phyloP scores from a whole-genome alignment of 2,329 filamentous ascomycete genomes.

The Coniochaeta sp. region DNA sequence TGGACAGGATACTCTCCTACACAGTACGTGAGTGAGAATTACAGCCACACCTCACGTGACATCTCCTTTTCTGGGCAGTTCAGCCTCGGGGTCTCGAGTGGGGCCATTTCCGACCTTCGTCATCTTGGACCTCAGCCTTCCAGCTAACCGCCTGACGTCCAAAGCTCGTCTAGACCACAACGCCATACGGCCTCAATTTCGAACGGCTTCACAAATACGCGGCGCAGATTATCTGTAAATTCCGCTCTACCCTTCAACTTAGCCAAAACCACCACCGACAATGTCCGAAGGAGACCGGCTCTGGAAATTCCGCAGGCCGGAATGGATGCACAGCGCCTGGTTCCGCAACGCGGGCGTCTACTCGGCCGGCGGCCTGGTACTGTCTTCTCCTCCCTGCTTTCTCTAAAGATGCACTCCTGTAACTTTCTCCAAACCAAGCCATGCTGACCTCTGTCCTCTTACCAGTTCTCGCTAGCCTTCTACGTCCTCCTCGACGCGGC shows the following conservation, averaged over 20 bases:
- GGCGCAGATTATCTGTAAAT: not conserved
- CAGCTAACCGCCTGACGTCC: not conserved
- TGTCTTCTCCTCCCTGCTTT: conserved; percentile 18
- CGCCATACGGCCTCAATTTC: not conserved
- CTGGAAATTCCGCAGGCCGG: conserved; percentile 59
- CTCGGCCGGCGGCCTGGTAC: conserved; percentile 53
- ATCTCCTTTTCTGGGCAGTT: not conserved
- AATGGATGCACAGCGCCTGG: conserved; percentile 59
- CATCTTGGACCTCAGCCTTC: not conserved
- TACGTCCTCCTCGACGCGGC: conserved; percentile 62
- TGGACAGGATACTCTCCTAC: too few species aligned
- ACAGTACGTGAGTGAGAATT: too few species aligned
- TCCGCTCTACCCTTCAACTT: not conserved
- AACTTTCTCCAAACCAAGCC: not conserved
- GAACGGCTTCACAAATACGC: too few species aligned
- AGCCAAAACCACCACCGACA: conserved; percentile 8
- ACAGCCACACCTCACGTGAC: not conserved
- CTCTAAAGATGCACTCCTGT: not conserved
- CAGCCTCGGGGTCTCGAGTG: not conserved
- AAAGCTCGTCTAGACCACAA: not conserved
- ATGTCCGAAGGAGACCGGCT: conserved; percentile 62
- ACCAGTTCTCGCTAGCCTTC: conserved; percentile 60
- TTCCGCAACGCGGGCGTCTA: conserved; percentile 59
- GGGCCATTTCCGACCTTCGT: not conserved
- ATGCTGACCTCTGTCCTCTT: not conserved